Conservation (phyloP, 2,329 filamentous ascomycete genomes). For the Tolypocladium endophyticum region DNA sequence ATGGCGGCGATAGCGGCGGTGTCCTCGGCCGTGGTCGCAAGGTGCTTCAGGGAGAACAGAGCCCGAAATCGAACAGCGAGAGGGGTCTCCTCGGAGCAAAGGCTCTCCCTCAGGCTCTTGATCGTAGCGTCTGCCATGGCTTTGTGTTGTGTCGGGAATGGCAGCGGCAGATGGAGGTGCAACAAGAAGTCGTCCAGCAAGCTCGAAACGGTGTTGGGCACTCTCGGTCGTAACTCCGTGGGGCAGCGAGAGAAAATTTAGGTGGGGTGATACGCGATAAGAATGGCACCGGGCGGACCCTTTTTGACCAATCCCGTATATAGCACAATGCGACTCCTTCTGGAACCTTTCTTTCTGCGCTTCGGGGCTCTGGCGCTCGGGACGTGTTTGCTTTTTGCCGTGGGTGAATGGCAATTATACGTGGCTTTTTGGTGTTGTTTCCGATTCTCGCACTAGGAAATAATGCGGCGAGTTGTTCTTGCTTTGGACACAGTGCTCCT, state of each 20-base stretch:
- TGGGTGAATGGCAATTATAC: background rate
- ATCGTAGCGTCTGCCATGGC: conserved; percentile 35
- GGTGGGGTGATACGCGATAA: conserved; percentile 17
- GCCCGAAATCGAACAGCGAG: conserved; percentile 88
- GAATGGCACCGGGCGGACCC: conserved; percentile 5
- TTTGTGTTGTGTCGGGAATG: background rate
- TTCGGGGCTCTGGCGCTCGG: background rate
- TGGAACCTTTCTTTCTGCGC: conserved; percentile 16
- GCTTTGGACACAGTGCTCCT: too few species aligned
- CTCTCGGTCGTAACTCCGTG: background rate
- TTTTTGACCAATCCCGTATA: too few species aligned
- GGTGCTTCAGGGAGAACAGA: conserved; percentile 93
- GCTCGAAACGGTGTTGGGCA: background rate
- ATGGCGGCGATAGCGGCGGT: conserved; percentile 46
- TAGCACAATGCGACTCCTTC: conserved; percentile 26
- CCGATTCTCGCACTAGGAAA: background rate
- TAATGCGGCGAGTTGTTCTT: too few species aligned
- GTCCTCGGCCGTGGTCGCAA: conserved; percentile 61
- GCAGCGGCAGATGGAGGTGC: background rate
- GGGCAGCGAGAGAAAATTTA: conserved; percentile 21
- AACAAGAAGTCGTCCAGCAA: background rate
- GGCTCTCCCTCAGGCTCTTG: conserved; percentile 57
- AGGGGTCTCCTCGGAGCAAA: conserved; percentile 70
- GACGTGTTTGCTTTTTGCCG: background rate
- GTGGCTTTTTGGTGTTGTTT: background rate